Percentiles rank a stretch among this genome's conserved stretches.
Evolutionary conservation across 257 asterid genomes (phyloP).

Genomic region (Phtheirospermum japonicum): DNA sequence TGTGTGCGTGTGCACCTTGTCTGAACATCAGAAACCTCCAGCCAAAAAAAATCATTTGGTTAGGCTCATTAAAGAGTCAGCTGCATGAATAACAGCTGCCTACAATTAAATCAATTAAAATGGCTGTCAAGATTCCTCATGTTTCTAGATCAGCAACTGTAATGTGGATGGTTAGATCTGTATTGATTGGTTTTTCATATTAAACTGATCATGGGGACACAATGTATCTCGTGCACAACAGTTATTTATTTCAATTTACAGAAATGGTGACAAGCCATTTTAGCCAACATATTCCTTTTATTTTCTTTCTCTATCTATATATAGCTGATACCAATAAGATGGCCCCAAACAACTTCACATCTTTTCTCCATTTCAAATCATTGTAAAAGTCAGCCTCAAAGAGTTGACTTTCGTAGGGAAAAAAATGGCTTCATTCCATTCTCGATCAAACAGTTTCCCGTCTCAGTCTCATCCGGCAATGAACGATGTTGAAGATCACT

Average conservation of each 20-base stretch:
- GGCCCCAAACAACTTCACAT: slow-evolving; percentile 3
- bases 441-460: slow-evolving; percentile 46
- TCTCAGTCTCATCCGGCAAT: slow-evolving; percentile 39
- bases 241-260: not conserved
- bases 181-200: not conserved
- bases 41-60: not conserved
- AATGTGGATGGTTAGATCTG: not conserved
- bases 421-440: slow-evolving; percentile 35
- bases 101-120: no score
- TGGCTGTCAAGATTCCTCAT: slow-evolving; percentile 1
- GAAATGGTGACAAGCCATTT: not conserved
- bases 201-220: not conserved
- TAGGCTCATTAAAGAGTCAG: not conserved
- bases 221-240: not conserved
- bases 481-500: slow-evolving; percentile 21
- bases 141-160: not conserved
- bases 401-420: not conserved
- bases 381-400: not conserved
- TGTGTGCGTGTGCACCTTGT: not conserved
- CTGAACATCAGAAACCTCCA: slow-evolving; percentile 21
- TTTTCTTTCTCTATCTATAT: slow-evolving; percentile 6
- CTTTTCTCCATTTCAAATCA: not conserved
- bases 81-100: no score
- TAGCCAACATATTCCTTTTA: slow-evolving; percentile 20
- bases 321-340: not conserved